phyloP scores from a whole-genome alignment of 352 stramenopile genomes.

The Saprolegnia diclina region DNA sequence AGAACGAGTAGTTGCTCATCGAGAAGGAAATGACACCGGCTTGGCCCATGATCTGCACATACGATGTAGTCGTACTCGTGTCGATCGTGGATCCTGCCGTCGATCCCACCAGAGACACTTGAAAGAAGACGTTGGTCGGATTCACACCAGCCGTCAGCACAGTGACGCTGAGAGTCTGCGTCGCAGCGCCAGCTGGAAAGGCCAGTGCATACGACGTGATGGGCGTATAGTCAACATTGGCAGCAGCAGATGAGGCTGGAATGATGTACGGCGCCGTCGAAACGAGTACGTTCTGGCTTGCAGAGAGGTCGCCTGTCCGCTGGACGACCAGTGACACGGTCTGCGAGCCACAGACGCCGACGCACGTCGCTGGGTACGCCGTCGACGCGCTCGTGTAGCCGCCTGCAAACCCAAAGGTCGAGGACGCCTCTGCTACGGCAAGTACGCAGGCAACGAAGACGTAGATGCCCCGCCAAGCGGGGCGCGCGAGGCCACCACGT shows the following conservation, averaged over 20 bases:
- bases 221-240: slow-evolving; percentile 35
- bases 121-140: slow-evolving; percentile 42
- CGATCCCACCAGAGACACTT: slow-evolving; percentile 33
- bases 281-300: slow-evolving; percentile 35
- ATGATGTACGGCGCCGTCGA: slow-evolving; percentile 32
- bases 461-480: background rate
- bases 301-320: slow-evolving; percentile 31
- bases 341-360: slow-evolving; percentile 30
- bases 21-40: slow-evolving; percentile 55
- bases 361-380: slow-evolving; percentile 38
- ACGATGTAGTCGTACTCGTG: slow-evolving; percentile 34
- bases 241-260: slow-evolving; percentile 26
- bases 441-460: slow-evolving; percentile 1
- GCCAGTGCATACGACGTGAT: slow-evolving; percentile 29
- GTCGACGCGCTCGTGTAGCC: slow-evolving; percentile 31
- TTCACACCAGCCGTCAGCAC: slow-evolving; percentile 47
- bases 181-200: slow-evolving; percentile 33
- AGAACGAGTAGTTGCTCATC: slow-evolving; percentile 46
- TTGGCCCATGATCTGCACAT: slow-evolving; percentile 24
- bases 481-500: background rate
- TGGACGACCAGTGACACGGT: slow-evolving; percentile 35
- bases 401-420: slow-evolving; percentile 35
- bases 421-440: slow-evolving; percentile 10
- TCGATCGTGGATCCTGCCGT: slow-evolving; percentile 30
- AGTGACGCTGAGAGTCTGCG: slow-evolving; percentile 33